Conservation (phyloP, 345 rosid genomes). For the Heritiera fomes region DNA sequence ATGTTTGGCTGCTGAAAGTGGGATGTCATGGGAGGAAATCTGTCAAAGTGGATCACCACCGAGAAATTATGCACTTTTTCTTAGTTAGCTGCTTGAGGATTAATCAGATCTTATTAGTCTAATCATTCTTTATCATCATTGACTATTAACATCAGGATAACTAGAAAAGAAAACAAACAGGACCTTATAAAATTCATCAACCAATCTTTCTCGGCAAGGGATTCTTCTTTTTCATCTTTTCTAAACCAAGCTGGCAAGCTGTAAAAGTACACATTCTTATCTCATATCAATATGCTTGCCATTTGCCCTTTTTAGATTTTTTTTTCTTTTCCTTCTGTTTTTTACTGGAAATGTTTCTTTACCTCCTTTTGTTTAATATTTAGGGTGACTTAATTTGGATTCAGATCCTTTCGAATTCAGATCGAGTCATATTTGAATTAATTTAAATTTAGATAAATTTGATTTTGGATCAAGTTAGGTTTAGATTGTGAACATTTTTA, state of each 20-base stretch:
- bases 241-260: not conserved
- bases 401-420: too few species aligned
- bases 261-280: slow-evolving; percentile 1
- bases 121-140: slow-evolving; percentile 5
- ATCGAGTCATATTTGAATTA: too few species aligned
- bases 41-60: slow-evolving; percentile 3
- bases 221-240: not conserved
- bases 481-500: too few species aligned
- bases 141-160: slow-evolving; percentile 15
- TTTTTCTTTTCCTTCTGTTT: not conserved
- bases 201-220: not conserved
- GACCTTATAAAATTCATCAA: not conserved
- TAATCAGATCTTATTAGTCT: not conserved
- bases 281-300: not conserved
- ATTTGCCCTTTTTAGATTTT: not conserved
- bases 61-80: slow-evolving; percentile 4
- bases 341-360: not conserved
- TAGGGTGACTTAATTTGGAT: too few species aligned
- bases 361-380: not conserved
- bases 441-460: too few species aligned
- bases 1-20: slow-evolving; percentile 9
- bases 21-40: not conserved
- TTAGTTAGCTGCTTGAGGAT: not conserved
- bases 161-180: not conserved
- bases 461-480: too few species aligned